These are phyloP conservation scores for Torulaspora pretoriensis DNA, from an alignment of 1,139 yeast species.

Conservation along the genomic window DNA sequence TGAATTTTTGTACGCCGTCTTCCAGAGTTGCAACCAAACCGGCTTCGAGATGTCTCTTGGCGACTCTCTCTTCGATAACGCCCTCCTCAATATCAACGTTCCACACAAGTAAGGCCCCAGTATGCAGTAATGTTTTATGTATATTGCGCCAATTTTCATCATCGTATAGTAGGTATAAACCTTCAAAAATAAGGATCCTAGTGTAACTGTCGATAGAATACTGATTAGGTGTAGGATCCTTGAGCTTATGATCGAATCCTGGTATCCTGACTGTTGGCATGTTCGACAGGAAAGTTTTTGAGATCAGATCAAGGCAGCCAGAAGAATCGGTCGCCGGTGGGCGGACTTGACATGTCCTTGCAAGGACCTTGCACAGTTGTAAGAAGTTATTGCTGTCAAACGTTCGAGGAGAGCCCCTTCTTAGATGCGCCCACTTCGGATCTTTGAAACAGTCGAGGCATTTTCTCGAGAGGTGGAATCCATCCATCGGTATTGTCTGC, in stretches of 20 bases:
- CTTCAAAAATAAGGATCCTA: slow-evolving; percentile 55
- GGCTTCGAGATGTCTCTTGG: slow-evolving; percentile 63
- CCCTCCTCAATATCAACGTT: slow-evolving; percentile 42
- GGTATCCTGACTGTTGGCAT: slow-evolving; percentile 51
- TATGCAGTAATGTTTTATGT: slow-evolving; percentile 21
- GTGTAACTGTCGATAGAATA: slow-evolving; percentile 42
- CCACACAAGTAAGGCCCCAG: slow-evolving; percentile 30
- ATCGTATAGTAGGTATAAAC: slow-evolving; percentile 53
- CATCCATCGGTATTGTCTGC: slow-evolving; percentile 65
- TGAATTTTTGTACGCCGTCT: slow-evolving; percentile 61
- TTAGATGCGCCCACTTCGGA: slow-evolving; percentile 51
- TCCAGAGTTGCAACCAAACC: slow-evolving; percentile 58
- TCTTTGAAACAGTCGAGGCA: slow-evolving; percentile 51
- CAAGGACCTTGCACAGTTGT: slow-evolving; percentile 34
- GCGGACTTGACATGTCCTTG: slow-evolving; percentile 25
- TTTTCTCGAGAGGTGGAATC: slow-evolving; percentile 67
- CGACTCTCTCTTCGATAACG: slow-evolving; percentile 54
- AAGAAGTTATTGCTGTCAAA: slow-evolving; percentile 60
- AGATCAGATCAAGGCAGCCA: slow-evolving; percentile 17
- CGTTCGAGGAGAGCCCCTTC: slow-evolving; percentile 84
- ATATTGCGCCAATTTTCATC: slow-evolving; percentile 51
- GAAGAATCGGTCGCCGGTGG: slow-evolving; percentile 11
- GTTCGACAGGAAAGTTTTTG: slow-evolving; percentile 19
- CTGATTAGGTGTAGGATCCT: slow-evolving; percentile 56
- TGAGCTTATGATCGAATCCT: slow-evolving; percentile 67